Evolutionary conservation across 768 basidiomycete species (phyloP), one percentile per base, ranked within the genome.

Genomic region (Hygrocybe punicea): DNA sequence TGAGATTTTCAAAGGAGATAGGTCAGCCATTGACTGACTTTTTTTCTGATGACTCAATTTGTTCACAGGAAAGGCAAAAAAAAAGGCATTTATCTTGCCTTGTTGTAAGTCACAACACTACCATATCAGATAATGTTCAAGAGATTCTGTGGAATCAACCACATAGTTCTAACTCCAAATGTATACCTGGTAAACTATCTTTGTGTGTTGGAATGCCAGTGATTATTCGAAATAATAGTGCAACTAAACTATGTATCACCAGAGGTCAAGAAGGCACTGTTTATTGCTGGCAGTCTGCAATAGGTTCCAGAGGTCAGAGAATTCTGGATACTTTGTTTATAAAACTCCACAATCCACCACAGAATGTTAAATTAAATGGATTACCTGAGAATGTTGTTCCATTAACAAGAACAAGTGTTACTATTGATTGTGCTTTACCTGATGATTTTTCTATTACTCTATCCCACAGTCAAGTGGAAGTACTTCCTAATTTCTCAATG

Each of bases 1-100:
- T 51, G 13, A 56, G 68, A 16, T 79, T 75, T 69, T 70, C 76
- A 4, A 11, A 34, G n/a, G 74, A 76, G 17, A 67, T 70, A 71
- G 58, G 16, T 21, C 29, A 29, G 8, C 29, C 8, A 2, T 49
- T 74, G 0, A 37, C 29, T 4, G 48, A 64, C 16, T 71, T 73
- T 42, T 69, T 58, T 56, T 69, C 69, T 5, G 58, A 62, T 16
- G 70, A 73, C 50, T 36, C 35, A 4, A 42, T 56, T 33, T 8
- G 23, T 8, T 25, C 29, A 29, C n/a, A 40, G n/a, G n/a, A 16
- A 29, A 29, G 29, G 29, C 2, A 7, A n/a, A 29, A 13, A 47
- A 6, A 19, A 29, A 8, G 13, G 8, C 14, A n/a, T 10, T 34
- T 4, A 24, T 37, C 8, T 10, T 33, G 6, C 10, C n/a, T 17